Conservation (phyloP, 495 filamentous ascomycete species). For the Xylaria curta region DNA sequence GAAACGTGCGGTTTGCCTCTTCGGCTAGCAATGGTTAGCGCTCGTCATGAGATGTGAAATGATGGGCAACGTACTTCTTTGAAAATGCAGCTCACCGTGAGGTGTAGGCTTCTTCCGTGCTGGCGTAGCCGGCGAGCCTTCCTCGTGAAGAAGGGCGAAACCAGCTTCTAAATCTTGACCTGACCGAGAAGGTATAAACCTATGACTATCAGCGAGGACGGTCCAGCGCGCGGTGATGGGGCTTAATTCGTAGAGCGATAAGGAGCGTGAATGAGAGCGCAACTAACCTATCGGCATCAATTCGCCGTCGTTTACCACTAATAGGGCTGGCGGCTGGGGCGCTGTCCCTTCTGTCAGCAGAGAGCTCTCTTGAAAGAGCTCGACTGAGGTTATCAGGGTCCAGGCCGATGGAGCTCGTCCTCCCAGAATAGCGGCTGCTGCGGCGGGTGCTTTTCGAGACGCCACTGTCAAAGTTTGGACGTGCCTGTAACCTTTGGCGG, state of each 20-base stretch:
- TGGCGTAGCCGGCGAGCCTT: slow-evolving; percentile 89
- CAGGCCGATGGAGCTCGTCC: slow-evolving; percentile 35
- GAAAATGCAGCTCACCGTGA: slow-evolving; percentile 90
- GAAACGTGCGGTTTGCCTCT: slow-evolving; percentile 92
- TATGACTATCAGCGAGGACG: slow-evolving; percentile 46
- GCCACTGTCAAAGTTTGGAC: slow-evolving; percentile 37
- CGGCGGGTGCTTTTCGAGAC: slow-evolving; percentile 38
- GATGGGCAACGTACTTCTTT: slow-evolving; percentile 71
- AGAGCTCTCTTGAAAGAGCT: slow-evolving; percentile 43
- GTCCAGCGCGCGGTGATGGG: not conserved
- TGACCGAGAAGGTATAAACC: slow-evolving; percentile 94
- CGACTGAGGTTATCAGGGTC: slow-evolving; percentile 46
- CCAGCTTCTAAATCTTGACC: slow-evolving; percentile 93
- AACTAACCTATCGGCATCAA: slow-evolving; percentile 79
- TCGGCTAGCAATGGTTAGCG: slow-evolving; percentile 72
- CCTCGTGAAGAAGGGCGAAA: slow-evolving; percentile 87
- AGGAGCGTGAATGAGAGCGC: not conserved
- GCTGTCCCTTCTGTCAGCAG: slow-evolving; percentile 59
- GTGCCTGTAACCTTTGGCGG: slow-evolving; percentile 42
- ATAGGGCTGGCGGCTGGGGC: slow-evolving; percentile 80
- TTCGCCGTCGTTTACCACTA: slow-evolving; percentile 82
- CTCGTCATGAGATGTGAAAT: not conserved
- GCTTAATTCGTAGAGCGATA: slow-evolving; percentile 1
- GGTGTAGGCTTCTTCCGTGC: slow-evolving; percentile 85
- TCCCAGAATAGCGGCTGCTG: slow-evolving; percentile 38